Percentiles rank a stretch among this genome's conserved stretches.
Evolutionary conservation across 2,329 filamentous ascomycete species (phyloP).

Genomic region (Graphilbum fragrans): DNA sequence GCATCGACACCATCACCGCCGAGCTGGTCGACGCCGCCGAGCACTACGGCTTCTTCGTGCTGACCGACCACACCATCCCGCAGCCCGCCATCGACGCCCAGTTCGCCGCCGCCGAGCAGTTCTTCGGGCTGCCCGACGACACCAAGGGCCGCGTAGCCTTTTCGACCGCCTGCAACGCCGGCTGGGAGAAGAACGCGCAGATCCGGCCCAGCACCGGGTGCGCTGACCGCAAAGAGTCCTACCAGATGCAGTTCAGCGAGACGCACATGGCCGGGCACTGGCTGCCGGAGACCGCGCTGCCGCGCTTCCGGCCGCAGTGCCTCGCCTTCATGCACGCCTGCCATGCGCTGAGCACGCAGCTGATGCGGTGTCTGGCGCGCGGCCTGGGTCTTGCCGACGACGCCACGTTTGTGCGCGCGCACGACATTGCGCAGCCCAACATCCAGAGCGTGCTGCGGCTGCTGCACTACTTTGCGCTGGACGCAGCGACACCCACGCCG

Average conservation of each 20-base stretch:
- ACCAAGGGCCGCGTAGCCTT: slow-evolving; percentile 40
- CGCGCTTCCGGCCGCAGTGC: slow-evolving; percentile 31
- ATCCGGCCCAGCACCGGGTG: slow-evolving; percentile 44
- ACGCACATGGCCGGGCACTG: slow-evolving; percentile 38
- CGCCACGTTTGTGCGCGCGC: slow-evolving; percentile 40
- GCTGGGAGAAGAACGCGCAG: slow-evolving; percentile 47
- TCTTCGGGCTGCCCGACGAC: slow-evolving; percentile 39
- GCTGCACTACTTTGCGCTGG: slow-evolving; percentile 15
- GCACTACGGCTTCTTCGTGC: slow-evolving; percentile 47
- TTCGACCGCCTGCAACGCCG: slow-evolving; percentile 37
- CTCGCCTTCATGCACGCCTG: slow-evolving; percentile 41
- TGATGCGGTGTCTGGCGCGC: slow-evolving; percentile 46
- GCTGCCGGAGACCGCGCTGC: slow-evolving; percentile 32
- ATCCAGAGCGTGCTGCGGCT: slow-evolving; percentile 37
- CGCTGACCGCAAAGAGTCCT: slow-evolving; percentile 46
- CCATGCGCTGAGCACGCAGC: slow-evolving; percentile 37
- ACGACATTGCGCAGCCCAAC: slow-evolving; percentile 34
- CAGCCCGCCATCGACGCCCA: slow-evolving; percentile 34
- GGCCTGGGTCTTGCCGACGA: slow-evolving; percentile 38
- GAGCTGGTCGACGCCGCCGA: slow-evolving; percentile 42
- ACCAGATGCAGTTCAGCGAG: slow-evolving; percentile 45
- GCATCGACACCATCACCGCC: slow-evolving; percentile 39
- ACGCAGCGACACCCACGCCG: slow-evolving; percentile 20
- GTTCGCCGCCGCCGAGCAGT: slow-evolving; percentile 34
- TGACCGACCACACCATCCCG: slow-evolving; percentile 42